A percentile compares a stretch with the other conserved stretches of the same genome.
phyloP scores from a whole-genome alignment of 192 early-diverging fungal genomes.

The Podila clonocystis region DNA sequence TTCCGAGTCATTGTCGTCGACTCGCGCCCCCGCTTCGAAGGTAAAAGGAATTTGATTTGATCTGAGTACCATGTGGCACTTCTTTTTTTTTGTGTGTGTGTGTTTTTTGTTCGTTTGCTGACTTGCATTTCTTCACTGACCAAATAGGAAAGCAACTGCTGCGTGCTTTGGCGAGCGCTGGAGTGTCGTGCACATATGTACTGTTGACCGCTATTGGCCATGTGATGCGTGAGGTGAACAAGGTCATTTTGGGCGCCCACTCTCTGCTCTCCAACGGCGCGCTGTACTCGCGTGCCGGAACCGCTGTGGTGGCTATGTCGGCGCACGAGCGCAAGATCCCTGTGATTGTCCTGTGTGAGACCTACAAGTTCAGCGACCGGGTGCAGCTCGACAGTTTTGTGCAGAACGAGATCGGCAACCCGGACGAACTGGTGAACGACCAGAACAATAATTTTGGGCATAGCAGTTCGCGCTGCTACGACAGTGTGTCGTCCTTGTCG shows the following conservation, averaged over 20 bases:
- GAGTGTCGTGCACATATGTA: conserved; percentile 81
- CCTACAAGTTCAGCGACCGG: conserved; percentile 94
- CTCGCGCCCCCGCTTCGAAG: conserved; percentile 89
- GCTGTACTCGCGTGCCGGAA: conserved; percentile 89
- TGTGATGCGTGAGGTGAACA: conserved; percentile 87
- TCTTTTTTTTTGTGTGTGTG: too few relatives aligned
- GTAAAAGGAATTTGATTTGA: conserved; percentile 52
- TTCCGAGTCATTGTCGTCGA: conserved; percentile 96
- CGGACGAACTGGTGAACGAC: conserved; percentile 82
- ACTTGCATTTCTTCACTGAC: background rate
- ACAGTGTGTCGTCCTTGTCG: conserved; percentile 23
- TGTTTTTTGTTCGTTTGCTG: too few relatives aligned
- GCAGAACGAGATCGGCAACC: conserved; percentile 95
- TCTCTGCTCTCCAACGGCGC: conserved; percentile 94
- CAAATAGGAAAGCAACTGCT: conserved; percentile 71
- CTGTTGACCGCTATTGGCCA: conserved; percentile 73
- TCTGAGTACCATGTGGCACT: background rate
- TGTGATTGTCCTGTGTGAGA: conserved; percentile 95
- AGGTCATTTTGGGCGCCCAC: conserved; percentile 95
- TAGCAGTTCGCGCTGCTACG: conserved; percentile 33
- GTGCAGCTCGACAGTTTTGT: conserved; percentile 96
- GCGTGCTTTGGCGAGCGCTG: conserved; percentile 63
- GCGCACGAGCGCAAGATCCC: conserved; percentile 91
- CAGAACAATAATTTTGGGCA: conserved; percentile 50
- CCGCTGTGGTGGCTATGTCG: conserved; percentile 90